phyloP scores from a whole-genome alignment of 192 early-diverging fungal species.

The Thoreauomyces humboldtii region DNA sequence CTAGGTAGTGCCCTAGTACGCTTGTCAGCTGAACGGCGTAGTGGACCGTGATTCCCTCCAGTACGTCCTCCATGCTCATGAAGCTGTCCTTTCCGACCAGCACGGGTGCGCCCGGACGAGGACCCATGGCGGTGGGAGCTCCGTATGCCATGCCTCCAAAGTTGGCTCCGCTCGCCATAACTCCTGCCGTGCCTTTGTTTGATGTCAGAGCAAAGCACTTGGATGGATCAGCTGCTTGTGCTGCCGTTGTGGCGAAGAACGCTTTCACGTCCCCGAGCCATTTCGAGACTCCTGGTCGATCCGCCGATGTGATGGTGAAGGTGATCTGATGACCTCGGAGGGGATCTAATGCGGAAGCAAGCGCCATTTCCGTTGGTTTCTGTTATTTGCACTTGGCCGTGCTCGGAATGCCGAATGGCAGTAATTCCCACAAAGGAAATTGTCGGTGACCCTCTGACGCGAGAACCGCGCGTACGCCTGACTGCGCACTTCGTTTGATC shows the following conservation, averaged over 20 bases:
- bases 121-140: background rate
- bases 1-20: constrained; percentile 42
- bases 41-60: constrained; percentile 39
- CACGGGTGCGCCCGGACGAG: constrained; percentile 5
- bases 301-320: constrained; percentile 38
- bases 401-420: too few species aligned
- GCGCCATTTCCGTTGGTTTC: background rate
- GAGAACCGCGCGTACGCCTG: too few species aligned
- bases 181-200: constrained; percentile 1
- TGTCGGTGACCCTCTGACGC: too few species aligned
- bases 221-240: constrained; percentile 22
- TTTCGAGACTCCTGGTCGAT: constrained; percentile 36
- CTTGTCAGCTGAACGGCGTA: constrained; percentile 50
- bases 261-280: constrained; percentile 40
- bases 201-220: constrained; percentile 19
- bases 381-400: too few species aligned
- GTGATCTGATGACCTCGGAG: constrained; percentile 26
- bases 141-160: background rate
- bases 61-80: constrained; percentile 25
- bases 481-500: too few species aligned
- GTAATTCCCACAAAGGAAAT: too few species aligned
- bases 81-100: constrained; percentile 10
- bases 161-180: background rate
- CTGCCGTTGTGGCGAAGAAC: constrained; percentile 43
- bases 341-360: background rate